Conservation (phyloP, 208 protist genomes). For the Trypanosoma grayi region DNA sequence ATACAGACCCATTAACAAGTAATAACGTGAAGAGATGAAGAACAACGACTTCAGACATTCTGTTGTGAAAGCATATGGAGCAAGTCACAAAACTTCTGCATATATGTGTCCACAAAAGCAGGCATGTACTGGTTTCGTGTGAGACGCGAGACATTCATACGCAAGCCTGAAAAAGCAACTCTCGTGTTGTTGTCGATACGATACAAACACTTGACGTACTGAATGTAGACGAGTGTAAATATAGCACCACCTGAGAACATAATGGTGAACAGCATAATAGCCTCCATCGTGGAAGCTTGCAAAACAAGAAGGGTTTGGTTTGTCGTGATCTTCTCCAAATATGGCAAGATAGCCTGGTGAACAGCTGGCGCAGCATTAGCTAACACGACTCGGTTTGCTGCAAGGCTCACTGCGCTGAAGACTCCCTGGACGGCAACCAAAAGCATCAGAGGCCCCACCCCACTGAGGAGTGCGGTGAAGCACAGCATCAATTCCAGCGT, state of each 20-base stretch:
- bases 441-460: constrained; percentile 38
- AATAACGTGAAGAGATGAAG: not conserved
- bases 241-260: constrained; percentile 65
- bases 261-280: constrained; percentile 63
- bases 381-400: constrained; percentile 5
- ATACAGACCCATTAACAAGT: not conserved
- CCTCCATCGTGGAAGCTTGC: constrained; percentile 56
- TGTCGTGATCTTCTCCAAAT: constrained; percentile 35
- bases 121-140: constrained; percentile 39
- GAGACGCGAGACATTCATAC: constrained; percentile 52
- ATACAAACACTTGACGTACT: constrained; percentile 79
- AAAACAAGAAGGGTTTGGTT: constrained; percentile 33
- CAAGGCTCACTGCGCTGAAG: constrained; percentile 45
- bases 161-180: constrained; percentile 60
- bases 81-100: constrained; percentile 70
- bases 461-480: constrained; percentile 40
- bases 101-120: constrained; percentile 37
- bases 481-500: constrained; percentile 53
- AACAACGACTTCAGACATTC: constrained; percentile 18
- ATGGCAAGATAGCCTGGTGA: constrained; percentile 30
- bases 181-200: constrained; percentile 59
- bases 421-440: constrained; percentile 38
- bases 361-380: constrained; percentile 19
- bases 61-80: constrained; percentile 39
- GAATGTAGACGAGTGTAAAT: constrained; percentile 75